Evolutionary conservation across 2,329 filamentous ascomycete genomes (phyloP).

Genomic region (Ascochyta pisi): DNA sequence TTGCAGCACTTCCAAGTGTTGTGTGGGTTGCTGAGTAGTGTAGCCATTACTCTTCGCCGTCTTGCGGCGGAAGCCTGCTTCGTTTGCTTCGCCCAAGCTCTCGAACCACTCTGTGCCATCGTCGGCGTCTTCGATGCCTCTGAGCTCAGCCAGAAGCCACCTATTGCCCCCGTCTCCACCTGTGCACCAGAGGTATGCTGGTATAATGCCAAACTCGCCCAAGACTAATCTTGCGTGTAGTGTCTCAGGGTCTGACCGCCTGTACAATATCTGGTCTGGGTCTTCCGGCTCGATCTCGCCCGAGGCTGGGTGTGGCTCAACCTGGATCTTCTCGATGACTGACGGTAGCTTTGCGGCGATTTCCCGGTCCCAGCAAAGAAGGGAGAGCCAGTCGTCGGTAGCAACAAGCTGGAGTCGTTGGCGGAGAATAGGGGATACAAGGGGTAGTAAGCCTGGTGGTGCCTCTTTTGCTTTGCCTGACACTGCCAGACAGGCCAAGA

Average conservation of each 20-base stretch:
- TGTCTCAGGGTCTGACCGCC: conserved; percentile 77
- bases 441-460: conserved; percentile 65
- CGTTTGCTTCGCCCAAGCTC: conserved; percentile 67
- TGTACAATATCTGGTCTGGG: conserved; percentile 66
- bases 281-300: conserved; percentile 81
- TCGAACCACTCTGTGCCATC: conserved; percentile 66
- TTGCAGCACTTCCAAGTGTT: conserved; percentile 24
- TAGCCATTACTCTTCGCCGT: conserved; percentile 28
- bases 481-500: conserved; percentile 69
- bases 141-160: conserved; percentile 77
- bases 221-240: conserved; percentile 71
- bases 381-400: conserved; percentile 71
- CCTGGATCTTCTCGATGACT: conserved; percentile 65
- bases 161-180: conserved; percentile 69
- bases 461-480: conserved; percentile 66
- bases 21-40: conserved; percentile 14
- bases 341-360: conserved; percentile 66
- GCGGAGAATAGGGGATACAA: conserved; percentile 68
- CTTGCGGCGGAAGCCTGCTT: conserved; percentile 48
- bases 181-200: conserved; percentile 73
- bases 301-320: conserved; percentile 82
- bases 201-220: conserved; percentile 66
- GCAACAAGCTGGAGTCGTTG: conserved; percentile 70
- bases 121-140: conserved; percentile 61
- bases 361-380: conserved; percentile 72